A percentile compares a stretch with the other conserved stretches of the same genome.
Conservation (phyloP, 2,329 filamentous ascomycete genomes). For the Drechslerella coelobrocha region DNA sequence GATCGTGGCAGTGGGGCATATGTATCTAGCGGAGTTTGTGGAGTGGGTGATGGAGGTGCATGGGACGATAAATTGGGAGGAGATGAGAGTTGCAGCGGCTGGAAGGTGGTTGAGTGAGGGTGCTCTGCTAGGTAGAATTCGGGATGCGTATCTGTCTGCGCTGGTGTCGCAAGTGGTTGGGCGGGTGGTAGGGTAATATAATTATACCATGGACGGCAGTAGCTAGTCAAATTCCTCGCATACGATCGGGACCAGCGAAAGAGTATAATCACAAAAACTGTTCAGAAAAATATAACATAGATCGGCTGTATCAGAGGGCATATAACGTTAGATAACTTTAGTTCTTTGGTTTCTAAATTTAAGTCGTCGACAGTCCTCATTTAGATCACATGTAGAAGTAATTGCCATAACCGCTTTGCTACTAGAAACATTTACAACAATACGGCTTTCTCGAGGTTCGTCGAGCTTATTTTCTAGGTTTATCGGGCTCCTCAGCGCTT, state of each 20-base stretch:
- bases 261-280: too few species aligned
- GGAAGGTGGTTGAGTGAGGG: not conserved
- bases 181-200: not conserved
- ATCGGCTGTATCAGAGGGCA: too few species aligned
- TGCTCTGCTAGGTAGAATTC: not conserved
- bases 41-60: not conserved
- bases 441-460: not conserved
- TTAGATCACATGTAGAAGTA: not conserved
- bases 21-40: constrained; percentile 12
- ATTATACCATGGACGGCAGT: too few species aligned
- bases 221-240: too few species aligned
- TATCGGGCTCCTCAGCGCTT: not conserved
- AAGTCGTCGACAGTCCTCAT: not conserved
- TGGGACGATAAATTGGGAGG: too few species aligned
- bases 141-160: not conserved
- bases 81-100: not conserved
- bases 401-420: not conserved
- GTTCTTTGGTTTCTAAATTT: not conserved
- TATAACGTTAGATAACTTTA: not conserved
- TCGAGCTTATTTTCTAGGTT: not conserved
- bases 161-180: not conserved
- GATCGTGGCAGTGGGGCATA: constrained; percentile 20
- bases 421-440: not conserved
- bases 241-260: too few species aligned
- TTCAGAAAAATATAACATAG: too few species aligned